Base-by-base conservation (phyloP, 2,329 filamentous ascomycete genomes). In the Raffaelea arxii region DNA sequence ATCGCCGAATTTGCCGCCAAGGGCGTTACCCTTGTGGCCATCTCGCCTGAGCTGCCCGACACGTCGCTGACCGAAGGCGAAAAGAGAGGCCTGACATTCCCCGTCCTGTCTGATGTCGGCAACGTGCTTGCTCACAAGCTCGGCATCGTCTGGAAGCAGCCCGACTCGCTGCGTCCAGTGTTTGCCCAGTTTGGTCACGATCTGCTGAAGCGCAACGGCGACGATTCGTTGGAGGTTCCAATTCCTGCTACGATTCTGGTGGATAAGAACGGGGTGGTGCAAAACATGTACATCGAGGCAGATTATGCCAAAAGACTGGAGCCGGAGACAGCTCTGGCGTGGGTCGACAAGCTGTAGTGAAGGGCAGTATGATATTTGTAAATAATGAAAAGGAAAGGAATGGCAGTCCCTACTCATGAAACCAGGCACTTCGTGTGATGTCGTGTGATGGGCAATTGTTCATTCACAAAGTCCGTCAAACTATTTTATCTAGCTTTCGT, bases 41-140 rank as follows among this genome's bases (percentile, higher is more conserved):
- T 71, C 48, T 62, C 66, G 1, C 66, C 66, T 1, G 64, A 69
- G 49, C 58, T 68, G 16, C 67, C 68, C 2, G 57, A 67, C 50
- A 52, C 55, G 2, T 61, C 62, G 4, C 54, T 70, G 36, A 59
- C 56, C 7, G 65, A 56, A 4, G 51, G 54, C 4, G 64, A 69
- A 55, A 70, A 70, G 58, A 58, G 65, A 25, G 61, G 57, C 7
- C 55, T 71, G 12, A 54, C 60, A 47, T 70, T 67, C 44, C 54
- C 59, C 1, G 67, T 70, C 3, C 56, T 70, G 4, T 65, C 64
- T 2, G 68, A 70, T 49, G 52, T 59, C 3, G 59, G 58, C 3
- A 64, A 66, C 46, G 53, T 53, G 22, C 54, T 65, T 47, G 65
- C 66, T 2, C 54, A 53, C 19, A 46, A 64, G 52, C 53, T 69